Evolutionary conservation across 2,329 filamentous ascomycete species (phyloP).

Genomic region (Ceratocystis ficicola): DNA sequence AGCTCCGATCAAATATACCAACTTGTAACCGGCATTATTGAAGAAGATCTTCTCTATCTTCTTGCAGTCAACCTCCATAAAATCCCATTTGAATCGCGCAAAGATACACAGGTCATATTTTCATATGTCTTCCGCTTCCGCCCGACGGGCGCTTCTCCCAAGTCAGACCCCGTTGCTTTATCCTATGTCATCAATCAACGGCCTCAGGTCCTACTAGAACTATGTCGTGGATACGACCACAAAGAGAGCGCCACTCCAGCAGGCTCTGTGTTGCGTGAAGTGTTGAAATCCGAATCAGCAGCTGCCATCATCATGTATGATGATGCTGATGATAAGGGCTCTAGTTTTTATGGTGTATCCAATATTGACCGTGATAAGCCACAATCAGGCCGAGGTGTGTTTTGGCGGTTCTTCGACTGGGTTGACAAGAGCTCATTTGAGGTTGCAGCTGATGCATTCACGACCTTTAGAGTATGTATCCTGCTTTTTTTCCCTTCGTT

Average conservation of each 20-base stretch:
- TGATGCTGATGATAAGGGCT: constrained; percentile 59
- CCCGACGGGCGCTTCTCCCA: constrained; percentile 51
- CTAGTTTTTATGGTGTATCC: constrained; percentile 61
- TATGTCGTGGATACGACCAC: constrained; percentile 82
- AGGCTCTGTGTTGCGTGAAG: constrained; percentile 77
- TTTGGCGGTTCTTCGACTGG: constrained; percentile 96
- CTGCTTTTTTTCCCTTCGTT: neutral
- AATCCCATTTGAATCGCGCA: constrained; percentile 88
- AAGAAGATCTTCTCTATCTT: constrained; percentile 77
- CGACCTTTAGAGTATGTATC: constrained; percentile 70
- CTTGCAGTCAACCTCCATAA: constrained; percentile 72
- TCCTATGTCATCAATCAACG: constrained; percentile 78
- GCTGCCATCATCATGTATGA: constrained; percentile 88
- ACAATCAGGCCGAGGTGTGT: constrained; percentile 71
- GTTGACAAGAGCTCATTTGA: constrained; percentile 95
- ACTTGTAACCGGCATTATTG: constrained; percentile 70
- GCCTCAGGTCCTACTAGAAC: constrained; percentile 73
- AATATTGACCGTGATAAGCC: constrained; percentile 64
- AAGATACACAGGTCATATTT: constrained; percentile 91
- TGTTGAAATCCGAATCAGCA: constrained; percentile 78
- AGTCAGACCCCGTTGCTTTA: constrained; percentile 69
- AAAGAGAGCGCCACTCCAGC: constrained; percentile 86
- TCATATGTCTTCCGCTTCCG: constrained; percentile 90
- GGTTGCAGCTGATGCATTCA: constrained; percentile 93
- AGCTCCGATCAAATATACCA: constrained; percentile 79